Evolutionary conservation across 345 rosid species (phyloP).

Genomic region (Brassica juncea): DNA sequence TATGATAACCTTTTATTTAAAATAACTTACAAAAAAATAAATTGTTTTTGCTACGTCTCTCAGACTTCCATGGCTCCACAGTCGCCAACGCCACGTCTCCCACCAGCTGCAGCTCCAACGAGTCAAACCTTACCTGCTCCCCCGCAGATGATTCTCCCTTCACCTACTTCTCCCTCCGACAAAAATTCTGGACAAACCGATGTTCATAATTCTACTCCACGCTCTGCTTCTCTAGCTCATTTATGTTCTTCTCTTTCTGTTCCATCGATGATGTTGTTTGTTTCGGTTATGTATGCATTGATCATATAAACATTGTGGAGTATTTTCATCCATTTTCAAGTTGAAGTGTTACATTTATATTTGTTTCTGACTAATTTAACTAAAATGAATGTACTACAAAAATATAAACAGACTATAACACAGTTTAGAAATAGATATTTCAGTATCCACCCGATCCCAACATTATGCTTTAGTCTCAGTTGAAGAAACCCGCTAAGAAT

Average conservation of each 20-base stretch:
- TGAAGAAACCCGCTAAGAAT: no score
- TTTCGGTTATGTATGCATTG: constrained; percentile 27
- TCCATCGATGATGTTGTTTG: constrained; percentile 27
- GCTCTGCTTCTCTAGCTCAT: constrained; percentile 37
- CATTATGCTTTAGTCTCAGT: no score
- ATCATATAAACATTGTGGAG: constrained; percentile 11
- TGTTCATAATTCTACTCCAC: constrained; percentile 39
- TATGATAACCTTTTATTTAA: not conserved
- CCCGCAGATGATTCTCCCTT: constrained; percentile 38
- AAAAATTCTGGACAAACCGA: constrained; percentile 39
- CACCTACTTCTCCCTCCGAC: constrained; percentile 37
- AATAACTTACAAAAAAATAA: not conserved
- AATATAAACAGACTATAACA: not conserved
- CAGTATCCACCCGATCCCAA: no score
- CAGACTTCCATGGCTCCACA: constrained; percentile 27
- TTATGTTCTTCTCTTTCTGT: constrained; percentile 25
- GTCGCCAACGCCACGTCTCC: constrained; percentile 25
- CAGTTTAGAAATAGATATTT: no score
- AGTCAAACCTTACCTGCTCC: constrained; percentile 40
- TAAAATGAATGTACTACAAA: not conserved
- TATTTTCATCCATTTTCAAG: not conserved
- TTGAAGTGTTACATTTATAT: not conserved
- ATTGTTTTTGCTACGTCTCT: not conserved
- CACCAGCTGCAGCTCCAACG: constrained; percentile 35
- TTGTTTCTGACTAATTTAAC: constrained; percentile 1